Evolutionary conservation across 352 stramenopile species (phyloP), one percentile per base, ranked within the genome.

Genomic region (Phytophthora hibernalis): DNA sequence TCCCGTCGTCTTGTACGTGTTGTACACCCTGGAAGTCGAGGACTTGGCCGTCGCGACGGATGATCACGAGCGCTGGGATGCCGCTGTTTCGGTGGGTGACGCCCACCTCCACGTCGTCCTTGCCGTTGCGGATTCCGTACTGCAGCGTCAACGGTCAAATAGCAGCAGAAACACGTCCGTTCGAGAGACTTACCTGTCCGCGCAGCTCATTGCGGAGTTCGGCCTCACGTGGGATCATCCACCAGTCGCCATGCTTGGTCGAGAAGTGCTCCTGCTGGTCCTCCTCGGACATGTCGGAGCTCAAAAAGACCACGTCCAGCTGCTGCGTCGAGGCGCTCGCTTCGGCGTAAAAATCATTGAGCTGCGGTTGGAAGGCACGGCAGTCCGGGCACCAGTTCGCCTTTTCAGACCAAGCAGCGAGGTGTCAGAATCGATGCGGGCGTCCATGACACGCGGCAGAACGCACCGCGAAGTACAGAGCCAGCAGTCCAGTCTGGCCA

Each of bases 361-460:
- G 70, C 58, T 71, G 68, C 13, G 84, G 86, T 54, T 90, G 82
- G 72, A 94, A 92, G 16, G 67, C 69, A 47, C 82, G 83, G 75
- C 86, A 94, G 69, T 92, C 76, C 3, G 84, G 84, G 53, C 86
- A 94, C 86, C 86, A 93, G 52, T 91, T 82, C 20, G 86, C 86
- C 83, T 93, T 33, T 61, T 71, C 65, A 77, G 40, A 56, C 7
- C 18, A 30, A 55, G 43, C 22, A 72, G 26, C 24, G n/a, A 45
- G 16, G 43, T 35, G 31, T 51, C 30, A 59, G 43, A 16, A 51
- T 20, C 53, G 16, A 12, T 47, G 40, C 20, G 6, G 18, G 26
- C 7, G 37, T 44, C 10, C 33, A 18, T 47, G 4, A 26, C 18
- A 42, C 8, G 1, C 33, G 40, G 22, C 18, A 42, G 30, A 18